Base-by-base conservation (phyloP, 306 rosid genomes). In the Ammopiptanthus mongolicus region DNA sequence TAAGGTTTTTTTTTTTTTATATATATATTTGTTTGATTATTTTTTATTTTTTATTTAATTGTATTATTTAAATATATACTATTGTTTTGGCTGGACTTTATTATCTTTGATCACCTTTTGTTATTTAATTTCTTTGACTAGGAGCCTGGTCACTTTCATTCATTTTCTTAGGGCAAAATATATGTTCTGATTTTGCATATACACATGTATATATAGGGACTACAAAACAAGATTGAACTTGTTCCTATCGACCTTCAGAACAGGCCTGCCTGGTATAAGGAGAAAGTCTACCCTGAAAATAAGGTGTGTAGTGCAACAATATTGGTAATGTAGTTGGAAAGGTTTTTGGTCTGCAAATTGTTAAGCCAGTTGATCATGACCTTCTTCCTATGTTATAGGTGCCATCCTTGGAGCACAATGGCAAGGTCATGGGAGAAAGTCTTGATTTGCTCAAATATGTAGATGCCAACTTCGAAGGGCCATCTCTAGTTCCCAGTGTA, bases 191-290 rank as follows among this genome's bases (percentile, higher is more conserved):
- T 25, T 15, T 29, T 53, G 7, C 23, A 50, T 65, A 17, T 65
- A 17, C 9, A 11, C 23, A 50, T 65, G 8, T 65, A 17, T 21
- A 11, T 22, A 37, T 25, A 90, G 92, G 96, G 91, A 58, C 81
- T 92, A 37, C 84, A 88, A 69, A 91, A 90, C 34, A 71, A 87
- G 80, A 92, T 90, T 33, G 78, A 90, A 75, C 53, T 90, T 60
- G 92, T 90, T 64, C 84, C 93, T 33, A 51, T 90, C 3, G 37
- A 84, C 74, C 96, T 90, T 51, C 22, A 2, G 6, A 64, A 87
- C 36, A 90, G 90, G 77, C 97, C 93, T 70, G 83, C 85, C 61
- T 92, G 96, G 96, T 92, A 88, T 55, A 87, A 87, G 86, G 96
- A 93, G 72, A 93, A 90, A 68, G 89, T 93, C 57, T 86, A 88